Percentiles rank a stretch among this genome's conserved stretches.
phyloP scores from a whole-genome alignment of 495 filamentous ascomycete genomes.

The Xylaria longipes region DNA sequence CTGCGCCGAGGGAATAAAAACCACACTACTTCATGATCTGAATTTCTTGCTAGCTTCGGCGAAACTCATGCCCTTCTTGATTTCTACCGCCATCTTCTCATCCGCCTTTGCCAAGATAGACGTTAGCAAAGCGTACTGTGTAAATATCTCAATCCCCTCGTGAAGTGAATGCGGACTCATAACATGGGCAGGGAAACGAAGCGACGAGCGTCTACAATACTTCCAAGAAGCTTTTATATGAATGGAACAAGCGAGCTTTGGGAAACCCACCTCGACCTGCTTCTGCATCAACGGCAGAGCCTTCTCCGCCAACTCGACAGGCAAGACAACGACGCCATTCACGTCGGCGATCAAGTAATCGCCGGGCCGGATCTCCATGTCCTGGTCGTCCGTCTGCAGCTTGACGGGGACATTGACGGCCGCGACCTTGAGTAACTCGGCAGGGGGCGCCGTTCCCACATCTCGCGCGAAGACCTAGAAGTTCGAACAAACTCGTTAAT shows the following conservation, averaged over 20 bases:
- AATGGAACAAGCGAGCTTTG: too few relatives aligned
- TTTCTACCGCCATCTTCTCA: constrained; percentile 57
- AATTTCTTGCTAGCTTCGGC: constrained; percentile 59
- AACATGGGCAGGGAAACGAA: too few relatives aligned
- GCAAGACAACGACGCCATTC: constrained; percentile 61
- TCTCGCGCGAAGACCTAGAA: constrained; percentile 58
- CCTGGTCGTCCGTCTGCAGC: constrained; percentile 49
- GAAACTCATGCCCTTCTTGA: constrained; percentile 59
- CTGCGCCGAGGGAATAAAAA: neutral
- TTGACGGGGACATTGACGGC: constrained; percentile 51
- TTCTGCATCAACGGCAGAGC: constrained; percentile 55
- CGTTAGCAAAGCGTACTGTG: neutral
- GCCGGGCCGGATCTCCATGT: constrained; percentile 58
- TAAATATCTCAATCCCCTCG: too few relatives aligned
- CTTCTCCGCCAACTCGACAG: constrained; percentile 52
- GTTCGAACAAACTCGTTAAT: neutral
- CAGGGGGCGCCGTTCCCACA: constrained; percentile 58
- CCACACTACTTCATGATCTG: constrained; percentile 17
- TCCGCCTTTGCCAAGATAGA: constrained; percentile 46
- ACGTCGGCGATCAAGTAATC: constrained; percentile 65
- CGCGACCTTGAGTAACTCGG: constrained; percentile 51
- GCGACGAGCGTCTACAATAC: too few relatives aligned
- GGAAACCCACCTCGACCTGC: constrained; percentile 46
- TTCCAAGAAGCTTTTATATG: too few relatives aligned
- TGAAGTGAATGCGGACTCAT: too few relatives aligned